phyloP scores from a whole-genome alignment of 208 protist genomes.

The Naegleria fowleri region DNA sequence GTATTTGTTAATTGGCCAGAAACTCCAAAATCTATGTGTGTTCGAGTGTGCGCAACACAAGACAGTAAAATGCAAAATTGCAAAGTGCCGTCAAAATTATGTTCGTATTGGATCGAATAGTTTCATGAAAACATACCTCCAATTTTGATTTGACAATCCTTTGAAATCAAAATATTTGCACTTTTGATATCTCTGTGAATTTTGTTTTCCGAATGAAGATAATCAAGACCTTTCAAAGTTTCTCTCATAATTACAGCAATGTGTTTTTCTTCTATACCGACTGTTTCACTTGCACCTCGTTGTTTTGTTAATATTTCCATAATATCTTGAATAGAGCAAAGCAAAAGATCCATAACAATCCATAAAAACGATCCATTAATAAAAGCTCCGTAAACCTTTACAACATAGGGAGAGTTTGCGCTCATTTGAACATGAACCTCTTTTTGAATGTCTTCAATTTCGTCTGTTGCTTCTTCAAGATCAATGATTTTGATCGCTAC shows the following conservation, averaged over 20 bases:
- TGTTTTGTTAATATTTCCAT: slow-evolving; percentile 3
- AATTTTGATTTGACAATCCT: slow-evolving; percentile 62
- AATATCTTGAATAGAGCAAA: slow-evolving; percentile 32
- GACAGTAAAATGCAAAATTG: no score
- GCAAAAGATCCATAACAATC: slow-evolving; percentile 84
- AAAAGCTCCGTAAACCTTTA: slow-evolving; percentile 69
- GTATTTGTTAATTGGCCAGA: slow-evolving; percentile 56
- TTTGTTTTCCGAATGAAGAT: slow-evolving; percentile 69
- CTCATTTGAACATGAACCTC: slow-evolving; percentile 69
- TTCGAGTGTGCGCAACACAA: no score
- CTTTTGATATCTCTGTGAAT: slow-evolving; percentile 86
- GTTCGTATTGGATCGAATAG: background rate
- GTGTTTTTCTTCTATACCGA: slow-evolving; percentile 50
- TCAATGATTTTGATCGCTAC: slow-evolving; percentile 85
- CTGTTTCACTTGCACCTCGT: background rate
- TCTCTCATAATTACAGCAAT: slow-evolving; percentile 66
- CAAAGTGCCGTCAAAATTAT: background rate
- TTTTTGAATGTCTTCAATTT: slow-evolving; percentile 84
- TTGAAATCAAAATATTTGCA: slow-evolving; percentile 53
- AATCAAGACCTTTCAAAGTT: slow-evolving; percentile 65
- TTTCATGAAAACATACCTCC: background rate
- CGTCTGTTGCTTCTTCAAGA: slow-evolving; percentile 77
- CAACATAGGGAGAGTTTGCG: slow-evolving; percentile 62
- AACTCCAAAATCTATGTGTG: slow-evolving; percentile 76
- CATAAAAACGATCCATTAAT: slow-evolving; percentile 71